A percentile compares a stretch with the other conserved stretches of the same genome.
Evolutionary conservation across 805 yeast species (phyloP).

Genomic region (Myxozyma geophila): DNA sequence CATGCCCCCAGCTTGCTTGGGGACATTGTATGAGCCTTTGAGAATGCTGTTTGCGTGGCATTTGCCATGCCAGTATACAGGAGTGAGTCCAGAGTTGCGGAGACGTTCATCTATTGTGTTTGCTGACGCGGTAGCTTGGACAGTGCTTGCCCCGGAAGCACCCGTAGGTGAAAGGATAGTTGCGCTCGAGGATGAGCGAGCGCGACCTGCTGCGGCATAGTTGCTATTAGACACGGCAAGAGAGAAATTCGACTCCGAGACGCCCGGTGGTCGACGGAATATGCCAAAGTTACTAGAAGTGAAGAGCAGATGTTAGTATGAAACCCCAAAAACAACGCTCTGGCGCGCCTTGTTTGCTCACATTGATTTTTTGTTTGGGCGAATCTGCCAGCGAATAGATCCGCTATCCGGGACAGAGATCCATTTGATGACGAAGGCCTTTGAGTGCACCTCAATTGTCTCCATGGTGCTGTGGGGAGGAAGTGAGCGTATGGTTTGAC

Average conservation of each 20-base stretch:
- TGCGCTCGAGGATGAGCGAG: constrained; percentile 24
- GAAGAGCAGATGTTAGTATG: not conserved
- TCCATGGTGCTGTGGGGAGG: constrained; percentile 57
- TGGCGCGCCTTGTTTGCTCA: constrained; percentile 3
- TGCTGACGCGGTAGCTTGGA: constrained; percentile 19
- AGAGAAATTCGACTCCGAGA: constrained; percentile 9
- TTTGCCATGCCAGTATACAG: constrained; percentile 60
- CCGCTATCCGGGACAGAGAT: constrained; percentile 72
- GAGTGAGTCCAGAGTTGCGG: constrained; percentile 55
- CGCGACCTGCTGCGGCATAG: not conserved
- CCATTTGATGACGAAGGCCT: constrained; percentile 91
- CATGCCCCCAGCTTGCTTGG: constrained; percentile 59
- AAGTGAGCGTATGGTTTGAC: not conserved
- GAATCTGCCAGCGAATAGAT: constrained; percentile 74
- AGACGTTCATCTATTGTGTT: constrained; percentile 54
- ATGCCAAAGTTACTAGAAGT: constrained; percentile 33
- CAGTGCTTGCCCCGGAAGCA: not conserved
- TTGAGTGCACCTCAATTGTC: constrained; percentile 85
- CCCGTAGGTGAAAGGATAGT: constrained; percentile 12
- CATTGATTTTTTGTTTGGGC: constrained; percentile 73
- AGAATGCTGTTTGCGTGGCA: constrained; percentile 64
- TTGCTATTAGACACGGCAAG: not conserved
- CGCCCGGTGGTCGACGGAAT: constrained; percentile 24
- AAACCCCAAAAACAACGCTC: not conserved
- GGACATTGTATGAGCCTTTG: constrained; percentile 64